phyloP scores from a whole-genome alignment of 139 green algal species.

The Ettlia oleoabundans region DNA sequence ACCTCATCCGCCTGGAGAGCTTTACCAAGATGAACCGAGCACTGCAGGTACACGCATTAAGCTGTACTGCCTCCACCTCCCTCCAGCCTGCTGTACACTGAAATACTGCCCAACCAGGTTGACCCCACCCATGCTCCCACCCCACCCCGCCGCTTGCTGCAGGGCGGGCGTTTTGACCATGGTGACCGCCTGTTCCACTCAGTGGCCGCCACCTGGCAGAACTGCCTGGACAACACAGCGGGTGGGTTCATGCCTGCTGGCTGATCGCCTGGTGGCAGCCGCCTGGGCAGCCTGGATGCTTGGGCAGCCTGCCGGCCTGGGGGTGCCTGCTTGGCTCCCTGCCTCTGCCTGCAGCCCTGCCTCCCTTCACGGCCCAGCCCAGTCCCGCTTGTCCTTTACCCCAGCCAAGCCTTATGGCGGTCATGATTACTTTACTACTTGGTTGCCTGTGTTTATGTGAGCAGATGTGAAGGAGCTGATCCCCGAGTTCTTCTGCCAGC shows the following conservation, averaged over 20 bases:
- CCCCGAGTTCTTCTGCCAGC: conserved; percentile 90
- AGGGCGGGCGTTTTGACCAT: conserved; percentile 94
- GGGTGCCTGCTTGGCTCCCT: too few species aligned
- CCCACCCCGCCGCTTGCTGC: conserved; percentile 46
- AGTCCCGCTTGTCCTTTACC: too few species aligned
- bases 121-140: neutral
- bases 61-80: neutral
- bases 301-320: too few species aligned
- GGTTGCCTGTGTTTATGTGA: too few species aligned
- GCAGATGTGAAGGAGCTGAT: conserved; percentile 99
- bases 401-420: too few species aligned
- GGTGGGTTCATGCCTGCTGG: too few species aligned
- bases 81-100: neutral
- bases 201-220: conserved; percentile 85
- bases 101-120: too few species aligned
- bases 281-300: too few species aligned
- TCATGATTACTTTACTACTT: too few species aligned
- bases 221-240: conserved; percentile 32
- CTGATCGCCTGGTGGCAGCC: too few species aligned
- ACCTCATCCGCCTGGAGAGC: conserved; percentile 75
- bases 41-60: conserved; percentile 56
- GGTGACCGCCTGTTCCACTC: conserved; percentile 90
- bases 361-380: too few species aligned
- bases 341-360: too few species aligned
- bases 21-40: conserved; percentile 80